phyloP scores from a whole-genome alignment of 306 rosid species.

The Rosa persica region DNA sequence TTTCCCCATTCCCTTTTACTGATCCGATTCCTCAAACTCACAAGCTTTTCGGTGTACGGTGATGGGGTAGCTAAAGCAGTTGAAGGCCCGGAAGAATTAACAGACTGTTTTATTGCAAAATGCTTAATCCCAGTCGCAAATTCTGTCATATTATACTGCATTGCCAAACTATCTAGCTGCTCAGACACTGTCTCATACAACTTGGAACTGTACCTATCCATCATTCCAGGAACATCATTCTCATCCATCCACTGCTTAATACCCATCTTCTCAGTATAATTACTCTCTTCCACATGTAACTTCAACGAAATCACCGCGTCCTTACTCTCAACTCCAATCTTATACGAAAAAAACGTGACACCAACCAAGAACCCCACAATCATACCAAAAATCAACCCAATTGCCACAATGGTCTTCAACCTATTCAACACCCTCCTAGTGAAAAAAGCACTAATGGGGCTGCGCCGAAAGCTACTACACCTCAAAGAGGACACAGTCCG shows the following conservation, averaged over 20 bases:
- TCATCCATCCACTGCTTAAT: constrained; percentile 93
- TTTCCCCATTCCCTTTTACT: constrained; percentile 74
- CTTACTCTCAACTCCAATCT: constrained; percentile 92
- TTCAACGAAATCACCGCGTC: constrained; percentile 87
- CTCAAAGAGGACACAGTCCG: constrained; percentile 65
- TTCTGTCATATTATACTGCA: constrained; percentile 86
- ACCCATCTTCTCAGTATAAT: constrained; percentile 85
- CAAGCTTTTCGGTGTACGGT: constrained; percentile 57
- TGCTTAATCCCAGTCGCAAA: constrained; percentile 83
- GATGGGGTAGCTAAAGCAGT: constrained; percentile 48
- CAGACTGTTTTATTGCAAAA: constrained; percentile 48
- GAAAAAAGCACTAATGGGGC: constrained; percentile 62
- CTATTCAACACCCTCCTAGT: constrained; percentile 62
- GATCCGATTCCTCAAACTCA: constrained; percentile 65
- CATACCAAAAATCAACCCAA: constrained; percentile 79
- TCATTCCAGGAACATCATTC: constrained; percentile 83
- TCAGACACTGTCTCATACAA: constrained; percentile 75
- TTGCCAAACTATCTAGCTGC: constrained; percentile 83
- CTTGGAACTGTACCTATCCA: constrained; percentile 73
- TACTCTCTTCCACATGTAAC: constrained; percentile 70
- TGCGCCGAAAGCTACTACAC: constrained; percentile 66
- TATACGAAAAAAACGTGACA: constrained; percentile 73
- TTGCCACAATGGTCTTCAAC: constrained; percentile 69
- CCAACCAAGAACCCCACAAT: constrained; percentile 75
- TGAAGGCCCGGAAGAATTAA: constrained; percentile 49